Conservation (phyloP, 2,329 filamentous ascomycete genomes). For the Purpureocillium takamizusanense region DNA sequence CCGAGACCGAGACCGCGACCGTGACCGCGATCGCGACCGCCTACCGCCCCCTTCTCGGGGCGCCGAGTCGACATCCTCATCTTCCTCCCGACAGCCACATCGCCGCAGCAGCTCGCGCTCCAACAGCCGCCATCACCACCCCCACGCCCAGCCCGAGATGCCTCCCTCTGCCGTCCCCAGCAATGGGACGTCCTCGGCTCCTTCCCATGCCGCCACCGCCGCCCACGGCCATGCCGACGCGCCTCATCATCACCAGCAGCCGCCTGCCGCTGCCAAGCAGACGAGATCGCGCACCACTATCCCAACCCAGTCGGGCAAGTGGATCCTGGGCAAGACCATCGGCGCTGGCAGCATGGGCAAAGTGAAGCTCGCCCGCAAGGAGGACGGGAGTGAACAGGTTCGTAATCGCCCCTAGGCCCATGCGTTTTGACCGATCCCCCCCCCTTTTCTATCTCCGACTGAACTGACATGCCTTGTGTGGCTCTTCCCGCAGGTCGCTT, state of each 20-base stretch:
- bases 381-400: slow-evolving; percentile 86
- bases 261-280: slow-evolving; percentile 35
- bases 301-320: slow-evolving; percentile 82
- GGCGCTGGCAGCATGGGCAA: slow-evolving; percentile 98
- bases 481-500: slow-evolving; percentile 54
- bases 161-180: slow-evolving; percentile 39
- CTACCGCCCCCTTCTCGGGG: slow-evolving; percentile 39
- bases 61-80: slow-evolving; percentile 36
- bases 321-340: slow-evolving; percentile 93
- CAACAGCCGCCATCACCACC: slow-evolving; percentile 22
- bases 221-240: slow-evolving; percentile 26
- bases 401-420: slow-evolving; percentile 14
- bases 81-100: slow-evolving; percentile 27
- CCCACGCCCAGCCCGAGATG: slow-evolving; percentile 33
- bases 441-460: too few species aligned
- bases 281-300: slow-evolving; percentile 69
- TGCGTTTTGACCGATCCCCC: neutral
- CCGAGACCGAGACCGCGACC: slow-evolving; percentile 1
- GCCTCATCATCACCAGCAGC: slow-evolving; percentile 11
- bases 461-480: neutral
- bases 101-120: slow-evolving; percentile 43
- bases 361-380: slow-evolving; percentile 88
- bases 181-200: slow-evolving; percentile 43
- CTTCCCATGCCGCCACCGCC: slow-evolving; percentile 37
- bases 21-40: slow-evolving; percentile 3